Base-by-base conservation (phyloP, 495 filamentous ascomycete species). In the Echria macrotheca region DNA sequence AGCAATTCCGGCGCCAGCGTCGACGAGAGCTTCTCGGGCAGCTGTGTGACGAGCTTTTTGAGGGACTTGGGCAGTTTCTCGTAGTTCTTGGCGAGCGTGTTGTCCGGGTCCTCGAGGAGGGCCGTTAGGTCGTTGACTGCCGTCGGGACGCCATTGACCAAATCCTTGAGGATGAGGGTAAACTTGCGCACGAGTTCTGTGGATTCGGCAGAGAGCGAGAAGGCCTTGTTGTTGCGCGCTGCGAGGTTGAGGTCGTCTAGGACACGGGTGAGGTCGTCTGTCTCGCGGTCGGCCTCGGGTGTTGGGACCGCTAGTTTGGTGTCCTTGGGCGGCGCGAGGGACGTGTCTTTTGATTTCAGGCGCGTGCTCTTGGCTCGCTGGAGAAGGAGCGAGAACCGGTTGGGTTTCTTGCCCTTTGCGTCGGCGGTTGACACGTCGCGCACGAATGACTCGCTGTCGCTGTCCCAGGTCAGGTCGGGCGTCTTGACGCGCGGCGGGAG, bases 61-160 rank as follows among this genome's bases (percentile, higher is more conserved):
- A 96, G 69, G 47, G 84, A 85, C 1, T 70, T 65, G 0, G 91
- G 91, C n/a, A 96, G 78, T 43, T 81, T 72, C 8, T 83, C 79
- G 69, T 84, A 97, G 29, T 83, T 83, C 49, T 86, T 78, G 53
- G 84, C 78, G 1, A 97, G 71, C 47, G 85, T 79, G 33, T 78
- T 77, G 57, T 93, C 87, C 17, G 81, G 84, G 60, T 87, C 85
- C 11, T 86, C 87, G 25, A 98, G 73, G 12, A 98, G 82, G 55
- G 76, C 69, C 22, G 87, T 80, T 9, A 98, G 82, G 67, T 98
- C 93, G 59, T 84, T 78, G 62, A 94, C 96, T 11, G 93, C 93
- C 0, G 91, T 94, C 19, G 91, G 91, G 5, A 86, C 91, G 44
- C 91, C 91, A 63, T 88, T 91, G 48, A 87, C 75, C n/a, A 95